phyloP scores from a whole-genome alignment of 768 basidiomycete genomes.

The Ramaria sp. region DNA sequence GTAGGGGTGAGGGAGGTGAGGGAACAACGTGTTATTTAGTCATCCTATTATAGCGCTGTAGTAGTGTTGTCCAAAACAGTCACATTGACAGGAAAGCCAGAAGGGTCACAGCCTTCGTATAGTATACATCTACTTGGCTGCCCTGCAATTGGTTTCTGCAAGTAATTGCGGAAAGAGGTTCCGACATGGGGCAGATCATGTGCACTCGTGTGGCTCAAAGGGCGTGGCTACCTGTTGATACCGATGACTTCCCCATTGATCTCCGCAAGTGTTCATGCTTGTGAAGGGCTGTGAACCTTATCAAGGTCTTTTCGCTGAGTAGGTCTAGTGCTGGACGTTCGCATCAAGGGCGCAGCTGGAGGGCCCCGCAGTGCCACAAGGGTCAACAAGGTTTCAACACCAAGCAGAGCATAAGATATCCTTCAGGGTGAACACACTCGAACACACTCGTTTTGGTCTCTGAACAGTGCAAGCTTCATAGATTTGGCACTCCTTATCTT shows the following conservation, averaged over 20 bases:
- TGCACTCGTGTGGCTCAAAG: neutral
- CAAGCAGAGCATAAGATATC: no score
- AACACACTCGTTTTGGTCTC: no score
- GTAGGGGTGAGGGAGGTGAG: neutral
- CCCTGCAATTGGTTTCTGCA: no score
- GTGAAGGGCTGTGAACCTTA: neutral
- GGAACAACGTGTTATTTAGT: neutral
- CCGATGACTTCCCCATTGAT: neutral
- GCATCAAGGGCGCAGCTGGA: neutral
- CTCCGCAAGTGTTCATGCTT: neutral
- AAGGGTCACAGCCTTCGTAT: neutral
- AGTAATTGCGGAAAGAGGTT: neutral
- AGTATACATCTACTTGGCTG: neutral
- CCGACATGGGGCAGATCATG: neutral
- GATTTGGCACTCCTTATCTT: no score
- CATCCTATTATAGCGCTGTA: neutral
- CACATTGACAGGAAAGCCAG: neutral
- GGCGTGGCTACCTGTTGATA: neutral
- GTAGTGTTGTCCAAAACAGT: neutral
- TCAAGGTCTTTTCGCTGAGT: neutral
- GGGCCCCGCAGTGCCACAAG: neutral
- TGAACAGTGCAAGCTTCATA: no score
- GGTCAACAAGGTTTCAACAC: neutral
- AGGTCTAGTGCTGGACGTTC: neutral
- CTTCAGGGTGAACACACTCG: no score